A percentile compares a stretch with the other conserved stretches of the same genome.
Conservation (phyloP, 805 yeast genomes). For the Komagataella populi region DNA sequence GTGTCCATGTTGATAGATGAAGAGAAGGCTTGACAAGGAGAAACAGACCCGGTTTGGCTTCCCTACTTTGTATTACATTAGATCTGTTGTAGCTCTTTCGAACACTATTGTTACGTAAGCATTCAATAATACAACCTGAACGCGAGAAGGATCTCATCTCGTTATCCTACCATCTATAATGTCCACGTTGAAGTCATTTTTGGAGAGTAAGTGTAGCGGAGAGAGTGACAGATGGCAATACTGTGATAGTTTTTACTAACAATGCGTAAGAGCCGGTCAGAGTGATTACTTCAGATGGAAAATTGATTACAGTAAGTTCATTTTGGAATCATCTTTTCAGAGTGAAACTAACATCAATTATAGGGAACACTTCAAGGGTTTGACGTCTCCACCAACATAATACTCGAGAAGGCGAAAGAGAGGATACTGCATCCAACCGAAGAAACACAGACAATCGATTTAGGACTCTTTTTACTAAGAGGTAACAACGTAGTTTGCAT, state of each 20-base stretch:
- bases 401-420: conserved; percentile 38
- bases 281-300: conserved; percentile 44
- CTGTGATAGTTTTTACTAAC: conserved; percentile 4
- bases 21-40: neutral
- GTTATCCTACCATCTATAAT: conserved; percentile 4
- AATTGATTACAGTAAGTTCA: conserved; percentile 21
- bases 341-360: conserved; percentile 2
- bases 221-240: neutral
- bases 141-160: conserved; percentile 3
- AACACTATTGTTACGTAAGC: neutral
- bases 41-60: neutral
- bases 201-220: conserved; percentile 9
- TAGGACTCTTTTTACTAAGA: conserved; percentile 40
- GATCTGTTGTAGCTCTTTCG: neutral
- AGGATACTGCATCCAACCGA: conserved; percentile 29
- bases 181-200: conserved; percentile 13
- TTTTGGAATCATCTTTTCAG: neutral
- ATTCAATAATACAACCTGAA: conserved; percentile 3
- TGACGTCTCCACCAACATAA: conserved; percentile 51
- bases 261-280: conserved; percentile 29
- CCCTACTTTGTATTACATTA: neutral
- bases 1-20: neutral
- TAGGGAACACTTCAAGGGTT: conserved; percentile 39
- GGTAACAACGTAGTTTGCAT: conserved; percentile 47
- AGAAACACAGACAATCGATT: conserved; percentile 22